Evolutionary conservation across 805 yeast species (phyloP).

Genomic region (Torulaspora delbrueckii): DNA sequence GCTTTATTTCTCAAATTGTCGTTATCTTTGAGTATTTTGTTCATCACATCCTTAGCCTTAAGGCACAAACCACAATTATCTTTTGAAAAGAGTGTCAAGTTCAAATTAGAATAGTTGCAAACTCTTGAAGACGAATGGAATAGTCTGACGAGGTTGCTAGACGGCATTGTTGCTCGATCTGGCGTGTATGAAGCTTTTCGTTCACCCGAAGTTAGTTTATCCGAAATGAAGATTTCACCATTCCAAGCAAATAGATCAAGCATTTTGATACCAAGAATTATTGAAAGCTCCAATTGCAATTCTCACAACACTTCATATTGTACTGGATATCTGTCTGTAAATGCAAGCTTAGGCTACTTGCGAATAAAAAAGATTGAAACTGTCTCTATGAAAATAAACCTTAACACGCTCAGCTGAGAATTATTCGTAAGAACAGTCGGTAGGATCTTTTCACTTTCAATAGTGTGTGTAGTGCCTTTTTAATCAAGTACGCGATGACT

Average conservation of each 20-base stretch:
- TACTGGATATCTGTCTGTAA: neutral
- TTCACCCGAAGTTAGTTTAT: neutral
- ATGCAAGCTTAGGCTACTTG: too few relatives aligned
- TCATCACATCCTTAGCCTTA: constrained; percentile 52
- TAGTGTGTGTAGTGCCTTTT: neutral
- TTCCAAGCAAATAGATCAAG: neutral
- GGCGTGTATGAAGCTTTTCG: neutral
- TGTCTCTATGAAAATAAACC: too few relatives aligned
- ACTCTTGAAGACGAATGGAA: constrained; percentile 8
- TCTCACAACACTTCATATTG: neutral
- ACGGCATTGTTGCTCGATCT: neutral
- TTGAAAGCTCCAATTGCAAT: neutral
- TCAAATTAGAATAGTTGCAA: constrained; percentile 12
- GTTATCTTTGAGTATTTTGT: constrained; percentile 32
- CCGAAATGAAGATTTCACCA: neutral
- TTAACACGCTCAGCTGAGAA: too few relatives aligned
- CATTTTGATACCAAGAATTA: neutral
- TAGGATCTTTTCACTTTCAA: neutral
- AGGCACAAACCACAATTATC: constrained; percentile 65
- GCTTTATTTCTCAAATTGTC: constrained; percentile 29
- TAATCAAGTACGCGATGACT: constrained; percentile 1
- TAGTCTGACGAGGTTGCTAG: neutral
- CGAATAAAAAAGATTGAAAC: too few relatives aligned
- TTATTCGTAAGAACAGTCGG: too few relatives aligned
- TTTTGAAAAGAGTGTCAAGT: constrained; percentile 61